A percentile compares a stretch with the other conserved stretches of the same genome.
These are phyloP conservation scores for Moelleriella libera DNA, from an alignment of 2,329 filamentous ascomycete species.

Conservation along the genomic window DNA sequence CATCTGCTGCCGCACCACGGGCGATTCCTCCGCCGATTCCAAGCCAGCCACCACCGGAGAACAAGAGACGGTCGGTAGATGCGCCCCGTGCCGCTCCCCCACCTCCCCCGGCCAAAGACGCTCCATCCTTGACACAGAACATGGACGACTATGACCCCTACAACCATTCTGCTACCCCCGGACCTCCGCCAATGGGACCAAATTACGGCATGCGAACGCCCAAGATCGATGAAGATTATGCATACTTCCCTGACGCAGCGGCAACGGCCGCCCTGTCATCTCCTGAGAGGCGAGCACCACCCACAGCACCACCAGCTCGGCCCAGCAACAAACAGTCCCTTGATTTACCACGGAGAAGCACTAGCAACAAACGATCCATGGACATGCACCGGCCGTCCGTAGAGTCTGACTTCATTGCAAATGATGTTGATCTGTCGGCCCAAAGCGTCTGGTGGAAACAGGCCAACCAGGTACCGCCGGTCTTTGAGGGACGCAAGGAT, in stretches of 20 bases:
- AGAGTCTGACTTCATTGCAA: conserved; percentile 75
- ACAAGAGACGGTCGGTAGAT: conserved; percentile 52
- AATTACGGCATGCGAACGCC: conserved; percentile 20
- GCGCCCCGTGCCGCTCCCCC: conserved; percentile 58
- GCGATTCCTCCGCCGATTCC: conserved; percentile 52
- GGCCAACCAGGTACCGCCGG: conserved; percentile 63
- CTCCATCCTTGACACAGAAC: conserved; percentile 18
- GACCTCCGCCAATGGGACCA: conserved; percentile 9
- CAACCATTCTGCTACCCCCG: conserved; percentile 30
- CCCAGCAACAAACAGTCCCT: conserved; percentile 16
- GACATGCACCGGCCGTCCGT: conserved; percentile 62
- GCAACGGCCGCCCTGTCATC: conserved; percentile 25
- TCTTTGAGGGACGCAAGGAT: conserved; percentile 70
- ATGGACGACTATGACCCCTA: conserved; percentile 60
- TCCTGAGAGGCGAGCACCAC: conserved; percentile 28
- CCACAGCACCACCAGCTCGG: conserved; percentile 15
- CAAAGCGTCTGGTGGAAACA: conserved; percentile 80
- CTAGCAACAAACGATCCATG: conserved; percentile 46
- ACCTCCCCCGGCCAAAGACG: conserved; percentile 20
- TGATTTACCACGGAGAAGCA: conserved; percentile 22
- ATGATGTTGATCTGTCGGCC: conserved; percentile 66
- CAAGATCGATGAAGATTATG: conserved; percentile 27
- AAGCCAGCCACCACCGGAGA: conserved; percentile 34
- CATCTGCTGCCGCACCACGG: conserved; percentile 38
- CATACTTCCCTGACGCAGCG: conserved; percentile 32